Evolutionary conservation across 768 basidiomycete genomes (phyloP).

Genomic region (Rickenella mellea): DNA sequence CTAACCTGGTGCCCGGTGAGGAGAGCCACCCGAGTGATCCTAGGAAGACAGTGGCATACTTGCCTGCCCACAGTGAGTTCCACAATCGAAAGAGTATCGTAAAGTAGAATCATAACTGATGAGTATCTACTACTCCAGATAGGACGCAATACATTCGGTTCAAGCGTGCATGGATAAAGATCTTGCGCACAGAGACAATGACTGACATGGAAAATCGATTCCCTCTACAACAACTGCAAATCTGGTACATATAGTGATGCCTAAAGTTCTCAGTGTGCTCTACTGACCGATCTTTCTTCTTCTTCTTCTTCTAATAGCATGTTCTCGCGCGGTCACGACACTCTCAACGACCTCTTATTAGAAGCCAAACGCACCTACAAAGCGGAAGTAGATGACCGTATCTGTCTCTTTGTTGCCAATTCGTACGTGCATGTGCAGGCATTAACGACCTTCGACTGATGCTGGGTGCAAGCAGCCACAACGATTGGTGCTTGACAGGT

Average conservation of each 20-base stretch:
- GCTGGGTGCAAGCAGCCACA: conserved; percentile 35
- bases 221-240: too few species aligned
- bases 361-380: conserved; percentile 88
- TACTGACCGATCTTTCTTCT: conserved; percentile 1
- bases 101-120: too few species aligned
- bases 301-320: conserved; percentile 37
- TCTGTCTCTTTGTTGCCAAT: conserved; percentile 87
- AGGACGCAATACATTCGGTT: conserved; percentile 22
- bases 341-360: conserved; percentile 81
- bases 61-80: conserved; percentile 24
- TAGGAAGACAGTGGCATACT: neutral
- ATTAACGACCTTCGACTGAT: neutral
- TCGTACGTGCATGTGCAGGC: conserved; percentile 21
- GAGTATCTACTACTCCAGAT: conserved; percentile 38
- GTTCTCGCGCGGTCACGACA: conserved; percentile 72
- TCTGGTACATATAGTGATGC: too few species aligned
- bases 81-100: too few species aligned
- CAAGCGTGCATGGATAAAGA: conserved; percentile 24
- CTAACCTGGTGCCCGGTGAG: conserved; percentile 15
- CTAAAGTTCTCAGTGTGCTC: too few species aligned
- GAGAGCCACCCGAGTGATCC: conserved; percentile 1
- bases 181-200: conserved; percentile 23
- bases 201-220: conserved; percentile 12
- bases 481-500: conserved; percentile 83
- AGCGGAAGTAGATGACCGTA: conserved; percentile 76